Evolutionary conservation across 495 filamentous ascomycete species (phyloP), one percentile per base, ranked within the genome.

Genomic region (Cercophora newfieldiana): DNA sequence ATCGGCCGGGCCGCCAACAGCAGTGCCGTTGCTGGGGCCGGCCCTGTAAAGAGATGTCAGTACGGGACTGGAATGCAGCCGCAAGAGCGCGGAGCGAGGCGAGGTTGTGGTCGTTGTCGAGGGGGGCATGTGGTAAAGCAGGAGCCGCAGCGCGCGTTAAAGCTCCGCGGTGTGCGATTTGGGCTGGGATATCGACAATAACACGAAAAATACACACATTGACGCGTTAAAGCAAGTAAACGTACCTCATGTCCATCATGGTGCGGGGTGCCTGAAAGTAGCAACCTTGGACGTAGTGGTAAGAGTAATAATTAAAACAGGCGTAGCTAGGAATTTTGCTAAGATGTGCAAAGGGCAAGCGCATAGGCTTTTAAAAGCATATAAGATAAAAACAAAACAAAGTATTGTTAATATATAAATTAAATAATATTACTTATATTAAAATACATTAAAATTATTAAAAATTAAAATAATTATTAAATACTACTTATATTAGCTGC

Each of bases 371-470:
- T n/a, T 7, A 47, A 47, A 47, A 47, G 18, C 7, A 18, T 18
- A 7, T 47, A 47, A 18, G 8, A 7, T 18, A 7, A 47, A 47
- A 47, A 18, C 37, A 47, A 18, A 7, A 7, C 7, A 47, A 47
- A 47, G 37, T 18, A 24, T 19, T 24, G 2, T 53, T 53, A 53
- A 53, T 22, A 5, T 26, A 56, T 22, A 55, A 21, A 16, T 6
- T 16, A 5, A 31, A 1, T 57, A 28, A 31, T 8, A 51, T 14
- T 0, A 19, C 26, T 16, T 8, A 28, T 18, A 50, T 16, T 12
- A 28, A n/a, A 7, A 26, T 24, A 3, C 3, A 22, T 10, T 56
- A 61, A 62, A 61, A 30, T 66, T 21, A 60, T 37, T 50, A 33
- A 21, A 50, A 22, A 19, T 26, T 37, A 44, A 37, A 48, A n/a